A percentile compares a stretch with the other conserved stretches of the same genome.
Evolutionary conservation across 352 stramenopile species (phyloP).

Genomic region (Phytophthora hibernalis): DNA sequence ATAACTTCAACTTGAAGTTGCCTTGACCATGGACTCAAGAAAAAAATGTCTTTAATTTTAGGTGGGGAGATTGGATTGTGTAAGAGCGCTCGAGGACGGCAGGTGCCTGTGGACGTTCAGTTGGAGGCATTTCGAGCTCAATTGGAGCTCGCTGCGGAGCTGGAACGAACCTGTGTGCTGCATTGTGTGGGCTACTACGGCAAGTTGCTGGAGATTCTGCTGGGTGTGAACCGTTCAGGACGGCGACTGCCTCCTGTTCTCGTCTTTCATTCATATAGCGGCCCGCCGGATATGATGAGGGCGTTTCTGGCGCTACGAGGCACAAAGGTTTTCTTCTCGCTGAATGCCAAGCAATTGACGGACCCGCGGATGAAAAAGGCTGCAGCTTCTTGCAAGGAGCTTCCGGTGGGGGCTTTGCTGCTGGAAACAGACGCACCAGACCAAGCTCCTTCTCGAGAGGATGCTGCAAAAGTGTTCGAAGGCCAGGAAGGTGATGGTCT

Average conservation of each 20-base stretch:
- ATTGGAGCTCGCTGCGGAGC: conserved; percentile 53
- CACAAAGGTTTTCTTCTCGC: conserved; percentile 72
- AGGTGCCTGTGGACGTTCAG: conserved; percentile 56
- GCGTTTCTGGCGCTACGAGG: conserved; percentile 53
- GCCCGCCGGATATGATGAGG: conserved; percentile 58
- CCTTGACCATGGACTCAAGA: conserved; percentile 17
- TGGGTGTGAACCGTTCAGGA: conserved; percentile 1
- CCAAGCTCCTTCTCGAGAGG: conserved; percentile 46
- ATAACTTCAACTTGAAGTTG: conserved; percentile 36
- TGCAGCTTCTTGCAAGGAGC: conserved; percentile 38
- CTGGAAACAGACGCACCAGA: conserved; percentile 83
- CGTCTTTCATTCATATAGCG: conserved; percentile 77
- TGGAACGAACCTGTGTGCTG: conserved; percentile 66
- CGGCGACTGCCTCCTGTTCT: conserved; percentile 52
- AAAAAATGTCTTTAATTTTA: conserved; percentile 29
- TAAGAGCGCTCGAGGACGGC: conserved; percentile 62
- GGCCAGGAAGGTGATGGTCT: not conserved
- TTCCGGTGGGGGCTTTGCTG: conserved; percentile 59
- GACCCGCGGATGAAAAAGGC: conserved; percentile 49
- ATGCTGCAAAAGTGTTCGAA: conserved; percentile 26
- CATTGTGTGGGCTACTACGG: conserved; percentile 81
- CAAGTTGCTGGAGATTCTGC: conserved; percentile 71
- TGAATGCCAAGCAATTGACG: conserved; percentile 77
- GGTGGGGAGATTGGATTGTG: conserved; percentile 84
- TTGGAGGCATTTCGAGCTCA: conserved; percentile 58